Conservation (phyloP, 768 basidiomycete species). For the Mrakia frigida region DNA sequence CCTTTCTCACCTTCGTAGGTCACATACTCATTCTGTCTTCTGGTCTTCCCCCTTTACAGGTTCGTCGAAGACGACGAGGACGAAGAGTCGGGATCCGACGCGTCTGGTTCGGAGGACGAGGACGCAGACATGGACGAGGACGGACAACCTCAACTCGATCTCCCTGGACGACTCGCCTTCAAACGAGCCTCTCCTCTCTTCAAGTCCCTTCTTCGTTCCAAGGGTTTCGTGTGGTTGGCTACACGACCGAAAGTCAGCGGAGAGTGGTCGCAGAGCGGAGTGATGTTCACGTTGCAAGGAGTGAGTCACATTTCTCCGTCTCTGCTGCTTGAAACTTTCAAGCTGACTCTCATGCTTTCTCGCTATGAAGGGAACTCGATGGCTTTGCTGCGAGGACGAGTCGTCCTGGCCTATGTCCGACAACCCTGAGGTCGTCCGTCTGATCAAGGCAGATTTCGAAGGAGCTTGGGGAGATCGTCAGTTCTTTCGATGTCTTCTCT, state of each 20-base stretch:
- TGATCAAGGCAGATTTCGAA: slow-evolving; percentile 42
- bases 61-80: slow-evolving; percentile 35
- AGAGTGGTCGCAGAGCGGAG: slow-evolving; percentile 44
- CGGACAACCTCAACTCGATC: slow-evolving; percentile 39
- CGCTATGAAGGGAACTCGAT: slow-evolving; percentile 35
- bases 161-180: slow-evolving; percentile 36
- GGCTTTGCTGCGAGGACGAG: slow-evolving; percentile 40
- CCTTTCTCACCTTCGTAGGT: too few species aligned
- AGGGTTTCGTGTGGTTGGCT: slow-evolving; percentile 45
- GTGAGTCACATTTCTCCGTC: neutral
- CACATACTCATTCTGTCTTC: too few species aligned
- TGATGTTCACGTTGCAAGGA: slow-evolving; percentile 41
- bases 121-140: slow-evolving; percentile 29
- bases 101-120: neutral
- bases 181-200: slow-evolving; percentile 39
- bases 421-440: slow-evolving; percentile 23
- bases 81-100: slow-evolving; percentile 29
- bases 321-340: neutral
- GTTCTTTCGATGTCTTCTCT: too few species aligned
- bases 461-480: slow-evolving; percentile 44
- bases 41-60: slow-evolving; percentile 21
- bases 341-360: neutral
- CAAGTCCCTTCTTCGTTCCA: slow-evolving; percentile 41
- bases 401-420: slow-evolving; percentile 36
- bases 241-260: slow-evolving; percentile 40